Evolutionary conservation across 306 rosid genomes (phyloP), one percentile per base, ranked within the genome.

Genomic region (Crotalaria pallida): DNA sequence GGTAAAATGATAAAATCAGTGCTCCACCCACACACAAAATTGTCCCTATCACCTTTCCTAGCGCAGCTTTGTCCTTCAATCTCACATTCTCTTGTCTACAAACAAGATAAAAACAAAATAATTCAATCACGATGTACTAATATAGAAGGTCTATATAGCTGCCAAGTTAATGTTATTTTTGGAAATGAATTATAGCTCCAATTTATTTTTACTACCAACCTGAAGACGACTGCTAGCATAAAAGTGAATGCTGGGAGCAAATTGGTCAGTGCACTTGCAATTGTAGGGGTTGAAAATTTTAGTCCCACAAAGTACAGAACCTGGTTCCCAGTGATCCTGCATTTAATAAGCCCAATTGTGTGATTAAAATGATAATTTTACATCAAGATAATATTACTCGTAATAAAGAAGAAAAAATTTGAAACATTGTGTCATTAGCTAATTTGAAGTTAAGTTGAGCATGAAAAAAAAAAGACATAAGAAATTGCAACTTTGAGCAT

Each of bases 231-330:
- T 22, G 97, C 97, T n/a, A 94, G 88, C 45, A 91, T 4, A 67
- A 94, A 88, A 21, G 99, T 88, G 77, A 89, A 85, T n/a, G 97
- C 96, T 6, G 98, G 98, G 52, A 94, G 95, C 64, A 86, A 76
- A 77, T 94, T 91, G 49, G 67, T 64, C 27, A 88, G 68, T 7
- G 99, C 97, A 61, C 85, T 74, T 34, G 89, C 86, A 41, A 86
- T 66, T 3, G 96, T 91, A 34, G 99, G 83, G 0, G 83, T 76
- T 29, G 91, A 78, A 38, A 79, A 66, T 33, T 87, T 88, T 26
- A 94, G 84, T 50, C 97, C 96, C 49, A 81, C 44, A 19, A 84
- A 94, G 76, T 48, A 90, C 4, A 85, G 70, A 15, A 90, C 81
- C 47, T 88, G 97, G 29, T 85, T 90, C 69, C 79, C 91, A 9